Conservation (phyloP, 2,329 filamentous ascomycete genomes). For the Fusarium clavum region DNA sequence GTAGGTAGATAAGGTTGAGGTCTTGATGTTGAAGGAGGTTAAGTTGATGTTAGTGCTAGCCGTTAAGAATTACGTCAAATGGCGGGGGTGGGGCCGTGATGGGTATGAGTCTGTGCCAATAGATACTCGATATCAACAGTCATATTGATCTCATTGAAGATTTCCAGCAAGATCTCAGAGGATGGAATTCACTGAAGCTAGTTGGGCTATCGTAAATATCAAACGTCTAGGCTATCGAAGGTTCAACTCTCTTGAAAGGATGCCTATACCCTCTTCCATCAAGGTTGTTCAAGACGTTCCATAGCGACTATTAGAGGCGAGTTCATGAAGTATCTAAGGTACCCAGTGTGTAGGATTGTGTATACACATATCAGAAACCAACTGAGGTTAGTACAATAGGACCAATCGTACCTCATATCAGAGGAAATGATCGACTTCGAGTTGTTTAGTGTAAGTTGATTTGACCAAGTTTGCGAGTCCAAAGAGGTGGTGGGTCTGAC, state of each 20-base stretch:
- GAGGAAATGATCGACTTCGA: conserved; percentile 11
- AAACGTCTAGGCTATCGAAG: neutral
- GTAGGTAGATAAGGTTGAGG: neutral
- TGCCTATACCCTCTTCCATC: neutral
- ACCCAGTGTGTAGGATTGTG: neutral
- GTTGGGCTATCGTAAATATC: neutral
- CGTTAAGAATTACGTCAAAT: conserved; percentile 38
- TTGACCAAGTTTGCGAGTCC: neutral
- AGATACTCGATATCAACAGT: neutral
- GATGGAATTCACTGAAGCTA: neutral
- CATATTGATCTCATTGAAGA: neutral
- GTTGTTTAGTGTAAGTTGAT: conserved; percentile 26
- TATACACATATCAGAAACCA: neutral
- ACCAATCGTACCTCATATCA: neutral
- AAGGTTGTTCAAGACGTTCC: neutral
- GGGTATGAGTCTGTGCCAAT: neutral
- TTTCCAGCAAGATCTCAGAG: neutral
- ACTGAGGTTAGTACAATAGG: neutral
- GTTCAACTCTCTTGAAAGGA: neutral
- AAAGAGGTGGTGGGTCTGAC: conserved; percentile 29
- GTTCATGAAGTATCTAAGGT: neutral
- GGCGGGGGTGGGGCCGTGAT: conserved; percentile 25
- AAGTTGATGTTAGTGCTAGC: neutral
- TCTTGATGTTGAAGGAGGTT: neutral
- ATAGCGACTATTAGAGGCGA: neutral